Evolutionary conservation across 2,329 filamentous ascomycete genomes (phyloP).

Genomic region (Periconia sp.): DNA sequence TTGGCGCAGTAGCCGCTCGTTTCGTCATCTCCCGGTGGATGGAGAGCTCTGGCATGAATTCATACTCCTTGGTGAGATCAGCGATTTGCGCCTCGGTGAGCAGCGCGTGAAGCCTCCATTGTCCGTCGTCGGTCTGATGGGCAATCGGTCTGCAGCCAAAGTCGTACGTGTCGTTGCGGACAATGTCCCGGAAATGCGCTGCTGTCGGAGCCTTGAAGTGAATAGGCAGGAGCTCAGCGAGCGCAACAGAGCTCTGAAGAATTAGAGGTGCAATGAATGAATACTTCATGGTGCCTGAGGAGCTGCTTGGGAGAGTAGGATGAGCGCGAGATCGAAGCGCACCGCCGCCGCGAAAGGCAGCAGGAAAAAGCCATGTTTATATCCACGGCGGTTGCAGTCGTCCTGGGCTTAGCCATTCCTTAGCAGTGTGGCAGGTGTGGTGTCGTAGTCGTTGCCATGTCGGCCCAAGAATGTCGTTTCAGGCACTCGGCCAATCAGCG

Average conservation of each 20-base stretch:
- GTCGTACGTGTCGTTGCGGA: slow-evolving; percentile 43
- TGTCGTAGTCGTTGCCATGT: no score
- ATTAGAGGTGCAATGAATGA: slow-evolving; percentile 34
- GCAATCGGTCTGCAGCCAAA: slow-evolving; percentile 43
- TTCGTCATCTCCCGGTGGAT: slow-evolving; percentile 33
- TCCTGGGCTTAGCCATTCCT: no score
- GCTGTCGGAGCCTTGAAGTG: slow-evolving; percentile 38
- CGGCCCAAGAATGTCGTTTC: no score
- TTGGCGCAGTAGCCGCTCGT: slow-evolving; percentile 38
- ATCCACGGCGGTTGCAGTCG: no score
- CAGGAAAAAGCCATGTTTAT: no score
- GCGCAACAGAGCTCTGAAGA: slow-evolving; percentile 33
- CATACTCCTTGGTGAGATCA: slow-evolving; percentile 35
- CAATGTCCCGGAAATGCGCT: slow-evolving; percentile 38
- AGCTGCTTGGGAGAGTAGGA: no score
- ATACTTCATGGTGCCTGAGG: slow-evolving; percentile 41
- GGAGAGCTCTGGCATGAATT: slow-evolving; percentile 24
- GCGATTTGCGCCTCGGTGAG: slow-evolving; percentile 42
- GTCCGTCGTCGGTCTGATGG: slow-evolving; percentile 33
- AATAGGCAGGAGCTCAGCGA: slow-evolving; percentile 36
- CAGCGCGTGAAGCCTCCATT: slow-evolving; percentile 40
- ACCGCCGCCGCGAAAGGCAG: no score
- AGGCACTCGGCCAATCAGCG: no score
- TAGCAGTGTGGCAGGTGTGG: no score
- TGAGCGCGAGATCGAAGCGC: no score